These are phyloP conservation scores for Cyberlindnera euphorbiiphila DNA, from an alignment of 805 yeast species.

Conservation along the genomic window DNA sequence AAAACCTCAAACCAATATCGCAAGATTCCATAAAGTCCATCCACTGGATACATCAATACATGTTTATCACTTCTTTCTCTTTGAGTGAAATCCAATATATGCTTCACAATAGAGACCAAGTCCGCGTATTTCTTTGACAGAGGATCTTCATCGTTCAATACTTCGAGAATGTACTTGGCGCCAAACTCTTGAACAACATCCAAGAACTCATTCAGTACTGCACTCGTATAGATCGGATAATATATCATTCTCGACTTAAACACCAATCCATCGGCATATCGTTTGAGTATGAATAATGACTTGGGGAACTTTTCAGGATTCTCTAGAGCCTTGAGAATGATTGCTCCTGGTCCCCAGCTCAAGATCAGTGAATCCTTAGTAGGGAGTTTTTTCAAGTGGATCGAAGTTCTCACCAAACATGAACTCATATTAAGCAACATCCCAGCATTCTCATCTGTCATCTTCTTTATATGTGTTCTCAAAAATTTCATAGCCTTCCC, in stretches of 20 bases:
- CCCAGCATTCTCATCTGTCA: slow-evolving; percentile 19
- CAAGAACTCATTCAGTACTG: slow-evolving; percentile 17
- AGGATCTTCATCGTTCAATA: slow-evolving; percentile 8
- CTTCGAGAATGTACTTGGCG: slow-evolving; percentile 8
- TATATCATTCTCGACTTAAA: slow-evolving; percentile 19
- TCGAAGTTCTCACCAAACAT: slow-evolving; percentile 11
- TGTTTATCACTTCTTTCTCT: slow-evolving; percentile 11
- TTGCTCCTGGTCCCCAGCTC: slow-evolving; percentile 21
- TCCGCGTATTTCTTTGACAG: slow-evolving; percentile 7
- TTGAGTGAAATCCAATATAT: slow-evolving; percentile 9
- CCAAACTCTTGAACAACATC: slow-evolving; percentile 22
- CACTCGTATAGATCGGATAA: slow-evolving; percentile 21
- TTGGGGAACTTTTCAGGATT: slow-evolving; percentile 17
- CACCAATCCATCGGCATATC: slow-evolving; percentile 20
- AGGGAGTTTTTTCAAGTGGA: slow-evolving; percentile 8
- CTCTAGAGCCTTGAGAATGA: slow-evolving; percentile 15
- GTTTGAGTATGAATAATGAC: slow-evolving; percentile 10
- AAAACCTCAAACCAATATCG: slow-evolving; percentile 16
- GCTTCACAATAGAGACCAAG: slow-evolving; percentile 9
- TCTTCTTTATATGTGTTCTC: slow-evolving; percentile 4
- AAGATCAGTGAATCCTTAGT: slow-evolving; percentile 20
- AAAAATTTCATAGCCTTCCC: slow-evolving; percentile 17
- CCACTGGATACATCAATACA: slow-evolving; percentile 21
- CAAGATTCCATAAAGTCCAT: slow-evolving; percentile 11
- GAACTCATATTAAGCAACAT: slow-evolving; percentile 11